These are phyloP conservation scores for Nicotiana attenuata DNA, from an alignment of 257 asterid species.

Conservation along the genomic window DNA sequence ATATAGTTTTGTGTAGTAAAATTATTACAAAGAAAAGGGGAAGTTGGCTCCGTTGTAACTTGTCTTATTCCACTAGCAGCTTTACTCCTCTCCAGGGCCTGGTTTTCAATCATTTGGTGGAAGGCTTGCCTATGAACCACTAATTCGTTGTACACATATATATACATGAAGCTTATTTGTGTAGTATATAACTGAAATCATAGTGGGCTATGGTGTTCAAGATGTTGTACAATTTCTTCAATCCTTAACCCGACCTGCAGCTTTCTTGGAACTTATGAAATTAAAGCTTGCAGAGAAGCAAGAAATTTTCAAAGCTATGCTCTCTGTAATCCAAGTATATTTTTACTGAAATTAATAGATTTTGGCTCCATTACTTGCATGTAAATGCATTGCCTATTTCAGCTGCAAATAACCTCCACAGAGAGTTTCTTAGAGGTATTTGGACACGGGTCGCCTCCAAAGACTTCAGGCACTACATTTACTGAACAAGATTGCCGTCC, in stretches of 20 bases:
- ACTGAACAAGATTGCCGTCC: constrained; percentile 12
- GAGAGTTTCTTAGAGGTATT: constrained; percentile 10
- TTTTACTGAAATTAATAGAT: not conserved
- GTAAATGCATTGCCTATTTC: not conserved
- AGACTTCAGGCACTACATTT: not conserved
- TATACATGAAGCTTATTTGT: not conserved
- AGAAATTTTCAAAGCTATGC: not conserved
- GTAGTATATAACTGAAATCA: not conserved
- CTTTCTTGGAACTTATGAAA: not conserved
- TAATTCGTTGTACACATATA: not conserved
- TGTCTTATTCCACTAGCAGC: not conserved
- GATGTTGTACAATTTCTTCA: not conserved
- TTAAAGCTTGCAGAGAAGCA: constrained; percentile 1
- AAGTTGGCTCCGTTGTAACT: not conserved
- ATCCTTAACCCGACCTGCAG: not conserved
- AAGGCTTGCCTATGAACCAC: not conserved
- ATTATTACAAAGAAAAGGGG: not conserved
- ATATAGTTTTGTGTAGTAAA: not conserved
- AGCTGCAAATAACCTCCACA: constrained; percentile 14
- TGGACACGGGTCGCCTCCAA: constrained; percentile 15
- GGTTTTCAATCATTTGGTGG: not conserved
- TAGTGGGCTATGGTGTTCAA: not conserved
- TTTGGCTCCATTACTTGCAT: not conserved
- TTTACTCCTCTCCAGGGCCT: not conserved
- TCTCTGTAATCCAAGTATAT: not conserved